phyloP scores from a whole-genome alignment of 2,329 filamentous ascomycete genomes.

The Sporothrix dimorphospora region DNA sequence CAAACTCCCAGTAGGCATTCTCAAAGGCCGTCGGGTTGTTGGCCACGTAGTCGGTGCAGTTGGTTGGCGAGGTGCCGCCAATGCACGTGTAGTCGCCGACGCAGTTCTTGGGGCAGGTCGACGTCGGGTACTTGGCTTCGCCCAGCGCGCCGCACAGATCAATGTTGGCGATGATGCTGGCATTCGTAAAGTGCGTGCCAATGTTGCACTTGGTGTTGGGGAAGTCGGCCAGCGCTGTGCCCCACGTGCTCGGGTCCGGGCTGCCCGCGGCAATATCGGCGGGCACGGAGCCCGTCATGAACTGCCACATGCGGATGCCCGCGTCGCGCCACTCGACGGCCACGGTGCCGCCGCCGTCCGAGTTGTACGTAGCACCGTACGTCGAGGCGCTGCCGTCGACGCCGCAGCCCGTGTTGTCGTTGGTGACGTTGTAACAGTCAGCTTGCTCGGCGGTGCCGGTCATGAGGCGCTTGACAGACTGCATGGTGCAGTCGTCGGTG shows the following conservation, averaged over 20 bases:
- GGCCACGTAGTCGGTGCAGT: conserved; percentile 61
- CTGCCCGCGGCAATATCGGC: conserved; percentile 51
- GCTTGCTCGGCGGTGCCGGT: conserved; percentile 48
- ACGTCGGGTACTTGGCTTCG: conserved; percentile 50
- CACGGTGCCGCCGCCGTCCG: conserved; percentile 59
- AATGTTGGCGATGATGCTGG: conserved; percentile 69
- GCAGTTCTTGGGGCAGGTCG: conserved; percentile 44
- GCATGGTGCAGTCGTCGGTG: conserved; percentile 53
- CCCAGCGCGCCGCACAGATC: conserved; percentile 64
- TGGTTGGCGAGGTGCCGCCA: conserved; percentile 46
- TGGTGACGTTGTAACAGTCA: conserved; percentile 53
- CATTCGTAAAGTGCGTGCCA: conserved; percentile 62
- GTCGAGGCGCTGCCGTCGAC: conserved; percentile 50
- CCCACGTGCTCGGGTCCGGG: conserved; percentile 66
- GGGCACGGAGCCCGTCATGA: conserved; percentile 53
- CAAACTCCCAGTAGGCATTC: conserved; percentile 69
- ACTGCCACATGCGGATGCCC: conserved; percentile 68
- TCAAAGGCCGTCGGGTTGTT: conserved; percentile 59
- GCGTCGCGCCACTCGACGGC: conserved; percentile 63
- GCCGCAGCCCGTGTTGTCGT: conserved; percentile 59
- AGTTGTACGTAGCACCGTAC: conserved; percentile 58
- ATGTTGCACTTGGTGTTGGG: conserved; percentile 66
- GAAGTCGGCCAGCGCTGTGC: conserved; percentile 65
- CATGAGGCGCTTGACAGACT: conserved; percentile 57
- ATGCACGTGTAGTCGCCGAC: conserved; percentile 34